These are phyloP conservation scores for Thelonectria blattea DNA, from an alignment of 2,329 filamentous ascomycete species.

Conservation along the genomic window DNA sequence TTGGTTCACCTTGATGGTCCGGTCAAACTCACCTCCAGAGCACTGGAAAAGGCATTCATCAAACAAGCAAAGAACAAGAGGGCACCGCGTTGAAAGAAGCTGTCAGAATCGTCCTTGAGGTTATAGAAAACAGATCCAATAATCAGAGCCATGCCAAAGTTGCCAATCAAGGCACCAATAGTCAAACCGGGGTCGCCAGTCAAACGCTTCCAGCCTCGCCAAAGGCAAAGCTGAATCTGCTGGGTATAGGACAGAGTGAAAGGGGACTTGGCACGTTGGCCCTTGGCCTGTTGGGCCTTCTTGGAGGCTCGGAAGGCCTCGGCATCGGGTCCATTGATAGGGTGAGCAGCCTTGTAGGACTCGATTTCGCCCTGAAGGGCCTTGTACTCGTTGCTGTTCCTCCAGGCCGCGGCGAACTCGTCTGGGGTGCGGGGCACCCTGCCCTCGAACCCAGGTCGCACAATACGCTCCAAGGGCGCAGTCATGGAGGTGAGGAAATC, in stretches of 20 bases:
- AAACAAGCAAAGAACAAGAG: slow-evolving; percentile 88
- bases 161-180: slow-evolving; percentile 71
- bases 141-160: slow-evolving; percentile 78
- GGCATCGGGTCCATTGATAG: slow-evolving; percentile 62
- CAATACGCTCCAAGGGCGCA: slow-evolving; percentile 60
- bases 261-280: slow-evolving; percentile 72
- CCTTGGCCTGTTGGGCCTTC: slow-evolving; percentile 61
- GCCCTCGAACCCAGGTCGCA: slow-evolving; percentile 62
- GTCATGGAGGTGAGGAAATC: slow-evolving; percentile 78
- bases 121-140: slow-evolving; percentile 84
- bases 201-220: slow-evolving; percentile 80
- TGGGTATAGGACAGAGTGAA: slow-evolving; percentile 80
- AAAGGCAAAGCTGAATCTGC: slow-evolving; percentile 80
- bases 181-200: slow-evolving; percentile 78
- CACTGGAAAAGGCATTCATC: slow-evolving; percentile 83
- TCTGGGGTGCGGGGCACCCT: slow-evolving; percentile 65
- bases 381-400: slow-evolving; percentile 57
- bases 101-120: slow-evolving; percentile 65
- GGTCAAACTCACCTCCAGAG: slow-evolving; percentile 66
- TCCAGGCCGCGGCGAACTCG: slow-evolving; percentile 66
- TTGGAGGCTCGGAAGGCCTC: slow-evolving; percentile 62
- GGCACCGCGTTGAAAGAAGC: slow-evolving; percentile 80
- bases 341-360: slow-evolving; percentile 59
- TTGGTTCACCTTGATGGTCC: not conserved
- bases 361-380: slow-evolving; percentile 61